Evolutionary conservation across 1,284 basidiomycete genomes (phyloP), one percentile per base, ranked within the genome.

Genomic region (Cerioporus squamosus): DNA sequence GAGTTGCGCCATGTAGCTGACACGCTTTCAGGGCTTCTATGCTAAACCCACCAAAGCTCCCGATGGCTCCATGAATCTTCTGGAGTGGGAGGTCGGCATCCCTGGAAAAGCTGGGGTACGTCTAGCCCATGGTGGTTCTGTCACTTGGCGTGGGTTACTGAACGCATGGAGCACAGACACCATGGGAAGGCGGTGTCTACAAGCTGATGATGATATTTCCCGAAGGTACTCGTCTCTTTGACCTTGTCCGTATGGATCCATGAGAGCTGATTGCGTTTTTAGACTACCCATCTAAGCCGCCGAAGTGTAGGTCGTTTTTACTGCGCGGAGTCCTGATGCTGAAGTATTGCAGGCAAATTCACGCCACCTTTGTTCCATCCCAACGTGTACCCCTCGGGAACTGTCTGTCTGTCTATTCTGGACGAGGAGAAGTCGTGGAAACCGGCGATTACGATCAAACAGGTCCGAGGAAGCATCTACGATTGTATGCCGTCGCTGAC

Each of bases 361-460:
- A 83, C 88, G 1, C 97, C 97, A 2, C 93, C 97, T 26, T 81
- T 98, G 50, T 99, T 98, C 79, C 97, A 99, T 74, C 97, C 97
- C 26, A 99, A 99, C 73, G 95, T 99, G 53, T 99, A 98, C 75
- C 97, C 97, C 0, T 98, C 95, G 17, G 97, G 97, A 24, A 99
- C 97, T 20, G 96, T 99, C 51, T 99, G 97, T 74, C 82, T 99
- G 22, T 98, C 95, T 15, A 99, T 99, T 72, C 78, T 99, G 40
- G 97, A 99, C 72, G 97, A 99, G 74, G 97, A 99, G 76, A 99
- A 99, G 76, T 91, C 90, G 5, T 99, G 97, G 97, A 98, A 98
- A 74, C 95, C 97, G 10, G 93, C 95, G 2, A 98, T 99, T 69
- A 99, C 96, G 2, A 95, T 99, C 77, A 99, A 99, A 75, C 96